Conservation (phyloP, 75 land plant species). For the Pinus tabuliformis region DNA sequence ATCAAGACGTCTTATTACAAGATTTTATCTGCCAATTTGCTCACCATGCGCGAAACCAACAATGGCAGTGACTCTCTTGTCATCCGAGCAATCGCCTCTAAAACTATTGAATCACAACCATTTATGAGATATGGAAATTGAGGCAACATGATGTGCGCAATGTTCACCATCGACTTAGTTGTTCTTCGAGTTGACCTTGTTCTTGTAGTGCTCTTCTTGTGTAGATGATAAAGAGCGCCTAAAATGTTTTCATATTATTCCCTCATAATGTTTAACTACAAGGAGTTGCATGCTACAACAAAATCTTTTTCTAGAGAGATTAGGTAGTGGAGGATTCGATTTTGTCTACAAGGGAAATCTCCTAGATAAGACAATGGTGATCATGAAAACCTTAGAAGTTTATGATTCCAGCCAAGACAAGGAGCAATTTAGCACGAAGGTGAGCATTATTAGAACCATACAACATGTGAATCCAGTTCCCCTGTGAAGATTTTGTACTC, state of each 20-base stretch:
- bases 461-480: too few relatives aligned
- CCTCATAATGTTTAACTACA: constrained; percentile 13
- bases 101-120: not conserved
- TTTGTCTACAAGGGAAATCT: too few relatives aligned
- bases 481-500: too few relatives aligned
- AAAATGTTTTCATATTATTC: not conserved
- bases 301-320: not conserved
- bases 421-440: too few relatives aligned
- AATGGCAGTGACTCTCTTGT: not conserved
- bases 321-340: too few relatives aligned
- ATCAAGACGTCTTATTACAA: not conserved
- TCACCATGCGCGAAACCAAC: not conserved
- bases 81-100: not conserved
- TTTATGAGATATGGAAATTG: too few relatives aligned
- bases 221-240: not conserved
- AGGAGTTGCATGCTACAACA: constrained; percentile 25
- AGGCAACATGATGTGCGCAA: not conserved
- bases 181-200: not conserved
- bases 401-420: too few relatives aligned
- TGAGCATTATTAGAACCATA: too few relatives aligned
- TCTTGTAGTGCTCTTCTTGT: not conserved
- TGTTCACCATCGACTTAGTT: not conserved
- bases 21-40: not conserved
- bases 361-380: too few relatives aligned
- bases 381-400: too few relatives aligned